These are phyloP conservation scores for Zoysia japonica DNA, from an alignment of 176 grass and related monocot genomes.

Conservation along the genomic window DNA sequence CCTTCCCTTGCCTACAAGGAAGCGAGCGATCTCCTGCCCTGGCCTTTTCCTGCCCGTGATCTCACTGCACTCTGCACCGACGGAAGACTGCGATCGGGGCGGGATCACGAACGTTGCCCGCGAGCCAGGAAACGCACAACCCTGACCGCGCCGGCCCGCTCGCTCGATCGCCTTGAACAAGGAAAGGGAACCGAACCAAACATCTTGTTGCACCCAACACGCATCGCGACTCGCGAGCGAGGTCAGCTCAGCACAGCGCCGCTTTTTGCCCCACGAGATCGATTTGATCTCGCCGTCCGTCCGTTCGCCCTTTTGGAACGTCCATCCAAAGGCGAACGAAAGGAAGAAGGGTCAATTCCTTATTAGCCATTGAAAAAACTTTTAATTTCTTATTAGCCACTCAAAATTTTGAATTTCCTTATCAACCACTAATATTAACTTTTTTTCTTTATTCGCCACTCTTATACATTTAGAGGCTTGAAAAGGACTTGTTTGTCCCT, in stretches of 20 bases:
- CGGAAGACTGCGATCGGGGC: too few species aligned
- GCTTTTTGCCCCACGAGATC: background rate
- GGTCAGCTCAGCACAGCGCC: too few species aligned
- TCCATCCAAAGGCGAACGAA: constrained; percentile 19
- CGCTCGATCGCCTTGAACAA: too few species aligned
- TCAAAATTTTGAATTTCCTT: too few species aligned
- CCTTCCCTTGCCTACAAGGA: constrained; percentile 20
- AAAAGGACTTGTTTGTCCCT: too few species aligned
- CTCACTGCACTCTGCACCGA: too few species aligned
- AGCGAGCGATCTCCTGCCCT: constrained; percentile 2
- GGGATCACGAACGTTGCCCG: background rate
- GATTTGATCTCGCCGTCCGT: constrained; percentile 17
- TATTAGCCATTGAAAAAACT: too few species aligned
- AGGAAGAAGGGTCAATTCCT: constrained; percentile 16
- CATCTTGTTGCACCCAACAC: background rate
- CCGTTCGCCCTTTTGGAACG: constrained; percentile 4
- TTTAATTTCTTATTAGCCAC: too few species aligned
- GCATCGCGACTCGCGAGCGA: background rate
- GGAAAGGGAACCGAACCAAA: background rate
- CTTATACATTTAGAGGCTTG: too few species aligned
- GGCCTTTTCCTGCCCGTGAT: too few species aligned
- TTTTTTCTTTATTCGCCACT: too few species aligned
- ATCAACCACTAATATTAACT: too few species aligned
- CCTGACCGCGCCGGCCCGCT: background rate
- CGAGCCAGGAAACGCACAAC: constrained; percentile 10